Evolutionary conservation across 441 rosid species (phyloP).

Genomic region (Lagerstroemia fauriei): DNA sequence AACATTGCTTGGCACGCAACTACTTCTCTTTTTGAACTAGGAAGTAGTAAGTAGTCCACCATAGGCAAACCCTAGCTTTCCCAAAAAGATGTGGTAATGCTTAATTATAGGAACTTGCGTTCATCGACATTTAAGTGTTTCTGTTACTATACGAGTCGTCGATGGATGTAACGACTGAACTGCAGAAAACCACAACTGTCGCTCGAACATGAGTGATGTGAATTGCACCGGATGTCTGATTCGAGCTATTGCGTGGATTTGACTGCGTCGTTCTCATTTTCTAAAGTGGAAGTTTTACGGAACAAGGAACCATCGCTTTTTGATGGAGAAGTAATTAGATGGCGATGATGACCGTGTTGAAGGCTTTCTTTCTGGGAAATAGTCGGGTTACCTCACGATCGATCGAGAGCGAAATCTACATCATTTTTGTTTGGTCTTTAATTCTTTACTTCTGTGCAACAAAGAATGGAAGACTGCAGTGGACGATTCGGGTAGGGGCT

Average conservation of each 20-base stretch:
- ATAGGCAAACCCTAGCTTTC: background rate
- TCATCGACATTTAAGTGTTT: background rate
- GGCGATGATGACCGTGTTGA: background rate
- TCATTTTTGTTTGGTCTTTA: background rate
- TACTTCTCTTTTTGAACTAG: background rate
- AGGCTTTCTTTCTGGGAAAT: background rate
- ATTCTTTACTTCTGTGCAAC: background rate
- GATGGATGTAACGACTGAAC: background rate
- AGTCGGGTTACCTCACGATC: background rate
- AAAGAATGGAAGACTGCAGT: background rate
- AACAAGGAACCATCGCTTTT: background rate
- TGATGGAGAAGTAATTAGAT: background rate
- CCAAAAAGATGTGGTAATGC: background rate
- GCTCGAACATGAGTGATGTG: background rate
- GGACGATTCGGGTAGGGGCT: background rate
- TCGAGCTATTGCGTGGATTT: background rate
- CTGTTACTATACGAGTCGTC: background rate
- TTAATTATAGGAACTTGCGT: background rate
- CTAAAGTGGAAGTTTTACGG: background rate
- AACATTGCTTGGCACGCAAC: slow-evolving; percentile 4
- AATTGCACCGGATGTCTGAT: background rate
- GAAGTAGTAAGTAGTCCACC: background rate
- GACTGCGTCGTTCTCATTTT: background rate
- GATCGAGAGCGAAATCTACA: background rate
- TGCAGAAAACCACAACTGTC: background rate